A percentile compares a stretch with the other conserved stretches of the same genome.
These are phyloP conservation scores for Globisporangium echinulatum DNA, from an alignment of 352 stramenopile genomes.

Conservation along the genomic window DNA sequence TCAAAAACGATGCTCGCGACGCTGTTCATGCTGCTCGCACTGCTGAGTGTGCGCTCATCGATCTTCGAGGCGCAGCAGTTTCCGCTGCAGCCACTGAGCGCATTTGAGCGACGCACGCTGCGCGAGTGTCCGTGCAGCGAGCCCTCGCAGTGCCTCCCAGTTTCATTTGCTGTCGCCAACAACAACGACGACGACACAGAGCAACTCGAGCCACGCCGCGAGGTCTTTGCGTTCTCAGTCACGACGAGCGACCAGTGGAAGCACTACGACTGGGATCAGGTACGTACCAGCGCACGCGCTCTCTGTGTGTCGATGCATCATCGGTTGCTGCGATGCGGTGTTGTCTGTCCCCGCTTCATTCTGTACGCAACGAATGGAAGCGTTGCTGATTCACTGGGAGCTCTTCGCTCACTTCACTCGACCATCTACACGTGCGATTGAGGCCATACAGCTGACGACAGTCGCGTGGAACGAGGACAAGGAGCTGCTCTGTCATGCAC, in stretches of 20 bases:
- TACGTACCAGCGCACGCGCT: slow-evolving; percentile 1
- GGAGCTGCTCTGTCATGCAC: slow-evolving; percentile 71
- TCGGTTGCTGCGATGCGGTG: background rate
- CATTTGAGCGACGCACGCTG: slow-evolving; percentile 27
- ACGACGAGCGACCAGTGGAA: slow-evolving; percentile 56
- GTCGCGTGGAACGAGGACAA: slow-evolving; percentile 84
- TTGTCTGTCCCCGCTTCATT: too few relatives aligned
- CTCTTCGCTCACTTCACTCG: too few relatives aligned
- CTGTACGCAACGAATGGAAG: too few relatives aligned
- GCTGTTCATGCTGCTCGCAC: slow-evolving; percentile 11
- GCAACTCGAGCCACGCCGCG: slow-evolving; percentile 12
- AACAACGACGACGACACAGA: background rate
- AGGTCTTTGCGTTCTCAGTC: slow-evolving; percentile 80
- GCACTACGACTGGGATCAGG: slow-evolving; percentile 71
- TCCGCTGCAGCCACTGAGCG: slow-evolving; percentile 16
- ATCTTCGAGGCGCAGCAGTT: slow-evolving; percentile 19
- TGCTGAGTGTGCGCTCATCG: background rate
- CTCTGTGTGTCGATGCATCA: background rate
- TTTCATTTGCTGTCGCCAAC: slow-evolving; percentile 18
- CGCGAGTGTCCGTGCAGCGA: slow-evolving; percentile 40
- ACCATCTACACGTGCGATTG: background rate
- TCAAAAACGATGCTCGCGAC: slow-evolving; percentile 5
- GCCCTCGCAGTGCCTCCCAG: slow-evolving; percentile 46
- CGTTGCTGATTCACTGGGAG: too few relatives aligned
- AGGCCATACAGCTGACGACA: slow-evolving; percentile 44